Percentiles rank a stretch among this genome's conserved stretches.
phyloP scores from a whole-genome alignment of 371 early-diverging fungal genomes.

The Mortierella sp. region DNA sequence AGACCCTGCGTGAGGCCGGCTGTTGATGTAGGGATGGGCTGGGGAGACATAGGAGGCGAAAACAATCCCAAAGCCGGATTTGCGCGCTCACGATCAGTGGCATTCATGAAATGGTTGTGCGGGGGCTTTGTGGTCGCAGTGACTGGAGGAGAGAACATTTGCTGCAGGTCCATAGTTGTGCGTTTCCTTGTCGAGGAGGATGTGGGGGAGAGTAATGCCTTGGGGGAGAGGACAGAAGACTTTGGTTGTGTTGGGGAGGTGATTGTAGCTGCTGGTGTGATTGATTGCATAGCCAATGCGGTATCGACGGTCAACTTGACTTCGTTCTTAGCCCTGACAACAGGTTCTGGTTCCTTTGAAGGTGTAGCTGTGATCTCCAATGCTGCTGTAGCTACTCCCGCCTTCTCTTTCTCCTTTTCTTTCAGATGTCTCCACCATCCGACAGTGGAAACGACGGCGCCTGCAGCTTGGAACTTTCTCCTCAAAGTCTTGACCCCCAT shows the following conservation, averaged over 20 bases:
- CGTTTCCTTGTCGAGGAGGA: conserved; percentile 37
- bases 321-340: neutral
- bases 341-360: neutral
- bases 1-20: conserved; percentile 22
- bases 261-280: neutral
- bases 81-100: conserved; percentile 34
- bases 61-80: conserved; percentile 38
- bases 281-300: neutral
- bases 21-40: neutral
- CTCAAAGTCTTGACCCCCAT: conserved; percentile 56
- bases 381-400: neutral
- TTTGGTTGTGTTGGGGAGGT: conserved; percentile 2
- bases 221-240: conserved; percentile 13
- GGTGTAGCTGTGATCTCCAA: neutral
- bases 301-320: conserved; percentile 35
- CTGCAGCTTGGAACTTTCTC: conserved; percentile 53
- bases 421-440: conserved; percentile 57
- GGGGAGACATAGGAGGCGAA: conserved; percentile 44
- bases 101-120: conserved; percentile 15
- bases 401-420: conserved; percentile 18
- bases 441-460: conserved; percentile 34
- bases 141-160: conserved; percentile 22
- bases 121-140: conserved; percentile 4
- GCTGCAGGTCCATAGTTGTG: conserved; percentile 25
- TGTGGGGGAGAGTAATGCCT: conserved; percentile 30